phyloP scores from a whole-genome alignment of 805 yeast genomes.

The Saccharomycopsis javanensis region DNA sequence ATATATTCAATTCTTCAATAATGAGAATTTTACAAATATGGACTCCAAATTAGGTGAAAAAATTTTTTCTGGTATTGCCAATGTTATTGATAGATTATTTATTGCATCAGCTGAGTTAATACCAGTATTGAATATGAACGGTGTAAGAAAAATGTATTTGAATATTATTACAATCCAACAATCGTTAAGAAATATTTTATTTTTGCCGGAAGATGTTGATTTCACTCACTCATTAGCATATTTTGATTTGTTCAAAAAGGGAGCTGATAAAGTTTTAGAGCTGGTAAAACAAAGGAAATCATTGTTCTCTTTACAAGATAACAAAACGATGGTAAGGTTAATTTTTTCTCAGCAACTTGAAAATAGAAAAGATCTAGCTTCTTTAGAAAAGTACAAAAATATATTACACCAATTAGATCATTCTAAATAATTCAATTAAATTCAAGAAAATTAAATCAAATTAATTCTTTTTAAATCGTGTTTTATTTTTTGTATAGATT shows the following conservation, averaged over 20 bases:
- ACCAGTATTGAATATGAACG: conserved; percentile 42
- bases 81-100: conserved; percentile 40
- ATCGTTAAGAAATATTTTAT: conserved; percentile 49
- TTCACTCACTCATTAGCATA: conserved; percentile 44
- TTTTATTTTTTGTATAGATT: too few relatives aligned
- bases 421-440: background rate
- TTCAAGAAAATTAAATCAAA: too few relatives aligned
- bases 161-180: conserved; percentile 63
- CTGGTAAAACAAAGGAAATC: conserved; percentile 28
- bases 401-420: background rate
- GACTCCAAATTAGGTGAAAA: conserved; percentile 24
- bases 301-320: conserved; percentile 36
- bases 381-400: background rate
- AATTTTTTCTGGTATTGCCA: conserved; percentile 40
- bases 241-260: conserved; percentile 44
- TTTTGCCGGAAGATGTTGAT: conserved; percentile 42
- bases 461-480: too few relatives aligned
- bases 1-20: conserved; percentile 38
- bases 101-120: conserved; percentile 45
- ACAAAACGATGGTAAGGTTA: conserved; percentile 42
- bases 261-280: conserved; percentile 39
- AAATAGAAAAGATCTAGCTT: background rate
- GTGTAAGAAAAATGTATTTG: conserved; percentile 47
- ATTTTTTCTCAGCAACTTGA: conserved; percentile 23
- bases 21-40: conserved; percentile 29